A percentile compares a stretch with the other conserved stretches of the same genome.
These are phyloP conservation scores for Debaryomyces hansenii DNA, from an alignment of 805 yeast species.

Conservation along the genomic window DNA sequence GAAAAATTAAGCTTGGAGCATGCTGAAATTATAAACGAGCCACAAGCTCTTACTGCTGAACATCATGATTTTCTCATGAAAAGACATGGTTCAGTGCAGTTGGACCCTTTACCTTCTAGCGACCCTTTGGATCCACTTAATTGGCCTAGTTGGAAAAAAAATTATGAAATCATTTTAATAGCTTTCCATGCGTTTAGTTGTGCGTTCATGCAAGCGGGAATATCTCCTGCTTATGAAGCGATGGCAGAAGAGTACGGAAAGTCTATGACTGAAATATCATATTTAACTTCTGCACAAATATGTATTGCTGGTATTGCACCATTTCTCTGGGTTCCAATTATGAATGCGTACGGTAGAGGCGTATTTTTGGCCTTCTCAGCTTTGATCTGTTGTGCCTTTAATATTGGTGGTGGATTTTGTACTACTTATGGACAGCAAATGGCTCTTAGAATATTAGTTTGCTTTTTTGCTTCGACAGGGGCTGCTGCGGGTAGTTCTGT, in stretches of 20 bases:
- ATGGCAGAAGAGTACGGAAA: conserved; percentile 2
- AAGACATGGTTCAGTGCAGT: conserved; percentile 12
- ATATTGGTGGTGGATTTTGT: conserved; percentile 10
- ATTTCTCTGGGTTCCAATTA: conserved; percentile 10
- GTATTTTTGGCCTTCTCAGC: conserved; percentile 4
- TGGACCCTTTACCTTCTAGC: conserved; percentile 12
- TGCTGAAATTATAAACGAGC: too few species aligned
- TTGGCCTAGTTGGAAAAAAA: conserved; percentile 12
- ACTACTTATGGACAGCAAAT: conserved; percentile 9
- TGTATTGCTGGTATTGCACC: conserved; percentile 9
- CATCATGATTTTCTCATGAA: conserved; percentile 3
- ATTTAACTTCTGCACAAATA: conserved; percentile 11
- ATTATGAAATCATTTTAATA: conserved; percentile 9
- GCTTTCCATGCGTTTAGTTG: conserved; percentile 8
- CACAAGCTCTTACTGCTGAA: conserved; percentile 1
- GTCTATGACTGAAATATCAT: conserved; percentile 7
- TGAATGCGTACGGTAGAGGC: conserved; percentile 9
- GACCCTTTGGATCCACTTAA: conserved; percentile 14
- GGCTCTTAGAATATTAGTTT: conserved; percentile 10
- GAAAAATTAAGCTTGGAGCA: too few species aligned
- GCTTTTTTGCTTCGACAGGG: conserved; percentile 12
- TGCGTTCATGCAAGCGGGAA: conserved; percentile 11
- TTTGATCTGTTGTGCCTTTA: background rate
- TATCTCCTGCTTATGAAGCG: background rate
- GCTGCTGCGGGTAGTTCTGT: conserved; percentile 14